Base-by-base conservation (phyloP, 495 filamentous ascomycete genomes). In the Staphylotrichum tortipilum region DNA sequence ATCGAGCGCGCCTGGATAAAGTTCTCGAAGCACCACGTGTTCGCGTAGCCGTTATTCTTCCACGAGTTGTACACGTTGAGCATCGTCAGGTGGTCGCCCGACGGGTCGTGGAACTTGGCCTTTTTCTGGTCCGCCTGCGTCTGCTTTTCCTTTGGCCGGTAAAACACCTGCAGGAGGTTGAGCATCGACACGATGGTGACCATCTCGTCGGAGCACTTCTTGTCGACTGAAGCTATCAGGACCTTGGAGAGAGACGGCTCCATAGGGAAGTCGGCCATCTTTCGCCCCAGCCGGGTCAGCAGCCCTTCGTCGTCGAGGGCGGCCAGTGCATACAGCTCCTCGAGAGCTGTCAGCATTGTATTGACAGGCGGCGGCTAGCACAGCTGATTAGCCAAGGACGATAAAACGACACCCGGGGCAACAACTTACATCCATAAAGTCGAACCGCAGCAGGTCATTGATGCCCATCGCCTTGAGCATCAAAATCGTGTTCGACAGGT, bases 401-500 rank as follows among this genome's bases (percentile, higher is more conserved):
- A 3, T 24, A 58, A 17, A n/a, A 8, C 2, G 15, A 28, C 2
- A 34, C 8, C 4, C 1, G 12, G 1, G 19, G 12, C 28, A 18
- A 21, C 30, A 35, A 52, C 57, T 54, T 47, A 60, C 89, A 58
- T 97, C 94, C 90, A 99, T 96, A 59, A 97, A 99, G 63, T 96
- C 91, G 58, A 99, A 99, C 53, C 94, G 88, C 10, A 99, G 79
- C 3, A 99, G 74, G 59, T 99, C 92, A 57, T 97, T 96, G 62
- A 99, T 97, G 3, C 92, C 92, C 91, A 97, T 97, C 2, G 92
- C 92, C 66, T 99, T 99, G 26, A 99, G 77, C 89, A 97, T 95
- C 23, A 99, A 80, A 66, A 99, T 97, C 3, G 92, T 96, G 48
- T 84, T 78, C 0, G 86, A 84, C n/a, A 99, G 67, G 58, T 97